Conservation (phyloP, 1,139 yeast species). For the Candida frijolesensis region DNA sequence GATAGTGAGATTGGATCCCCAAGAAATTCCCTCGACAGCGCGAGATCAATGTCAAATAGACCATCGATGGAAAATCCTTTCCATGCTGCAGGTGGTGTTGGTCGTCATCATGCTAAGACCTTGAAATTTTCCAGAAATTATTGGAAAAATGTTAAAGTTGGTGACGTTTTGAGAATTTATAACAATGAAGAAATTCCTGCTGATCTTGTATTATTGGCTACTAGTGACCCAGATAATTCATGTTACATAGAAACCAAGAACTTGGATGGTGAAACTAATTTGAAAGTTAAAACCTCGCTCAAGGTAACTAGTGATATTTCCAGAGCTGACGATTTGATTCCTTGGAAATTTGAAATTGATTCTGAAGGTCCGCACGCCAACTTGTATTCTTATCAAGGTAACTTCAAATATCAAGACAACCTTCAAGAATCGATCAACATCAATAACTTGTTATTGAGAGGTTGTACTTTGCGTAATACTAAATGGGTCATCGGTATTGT, state of each 20-base stretch:
- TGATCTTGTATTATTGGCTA: conserved; percentile 51
- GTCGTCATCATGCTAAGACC: conserved; percentile 19
- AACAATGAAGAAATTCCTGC: conserved; percentile 64
- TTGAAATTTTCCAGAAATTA: conserved; percentile 37
- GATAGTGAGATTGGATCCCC: conserved; percentile 31
- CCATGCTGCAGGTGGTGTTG: conserved; percentile 18
- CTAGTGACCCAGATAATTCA: conserved; percentile 55
- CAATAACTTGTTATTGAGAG: conserved; percentile 53
- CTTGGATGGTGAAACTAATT: conserved; percentile 62
- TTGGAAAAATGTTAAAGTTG: conserved; percentile 60
- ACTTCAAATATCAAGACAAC: conserved; percentile 30
- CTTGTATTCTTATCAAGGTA: conserved; percentile 58
- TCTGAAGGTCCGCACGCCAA: conserved; percentile 61
- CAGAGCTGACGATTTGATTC: conserved; percentile 47
- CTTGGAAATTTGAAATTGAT: conserved; percentile 44
- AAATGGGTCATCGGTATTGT: conserved; percentile 58
- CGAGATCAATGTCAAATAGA: conserved; percentile 23
- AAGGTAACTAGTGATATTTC: conserved; percentile 28
- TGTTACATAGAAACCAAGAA: conserved; percentile 63
- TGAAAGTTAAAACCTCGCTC: conserved; percentile 50
- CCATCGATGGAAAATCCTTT: conserved; percentile 25
- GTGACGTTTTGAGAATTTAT: conserved; percentile 53
- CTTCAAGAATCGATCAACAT: conserved; percentile 48
- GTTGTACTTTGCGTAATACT: conserved; percentile 55
- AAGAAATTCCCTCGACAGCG: conserved; percentile 18